Evolutionary conservation across 2,329 filamentous ascomycete species (phyloP), one percentile per base, ranked within the genome.

Genomic region (Cytospora piceicola): DNA sequence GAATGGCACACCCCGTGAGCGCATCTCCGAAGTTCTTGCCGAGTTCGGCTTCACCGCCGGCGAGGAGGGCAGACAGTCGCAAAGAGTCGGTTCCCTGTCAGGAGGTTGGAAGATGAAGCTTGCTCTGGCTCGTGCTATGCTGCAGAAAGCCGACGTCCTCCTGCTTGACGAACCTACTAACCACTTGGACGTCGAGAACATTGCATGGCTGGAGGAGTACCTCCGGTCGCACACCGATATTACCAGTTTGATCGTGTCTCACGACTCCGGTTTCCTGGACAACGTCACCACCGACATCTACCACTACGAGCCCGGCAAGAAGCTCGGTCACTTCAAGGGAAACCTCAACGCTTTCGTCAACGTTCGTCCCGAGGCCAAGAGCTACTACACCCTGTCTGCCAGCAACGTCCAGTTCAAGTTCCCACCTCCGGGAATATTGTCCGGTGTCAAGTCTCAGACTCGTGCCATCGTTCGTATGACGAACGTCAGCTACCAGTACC

Each of bases 41-140:
- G 94, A 98, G 77, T 95, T 99, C 73, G 96, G 96, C 53, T 99
- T 99, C 81, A 96, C 92, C 27, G 80, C 91, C 68, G 94, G 94
- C 3, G 93, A 93, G 0, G 91, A 95, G 71, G 95, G 94, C 67
- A 88, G 93, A 67, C 95, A 98, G 78, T 85, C 89, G 7, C 88
- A 97, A 76, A 92, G 90, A 73, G 95, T 99, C 66, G 95, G 95
- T 72, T 97, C 94, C 24, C 81, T 99, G 42, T 98, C 95, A 53
- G 95, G 95, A 80, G 95, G 95, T 76, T 99, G 95, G 95, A 98
- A 98, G 87, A 99, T 99, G 95, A 99, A 99, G 88, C 83, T 99
- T 68, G 95, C 95, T 70, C 81, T 99, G 77, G 95, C 95, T 61
- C 88, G 95, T 73, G 95, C 95, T 70, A 98, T 99, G 94, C 85